Conservation (phyloP, 805 yeast species). For the Saccharomyces mikatae region DNA sequence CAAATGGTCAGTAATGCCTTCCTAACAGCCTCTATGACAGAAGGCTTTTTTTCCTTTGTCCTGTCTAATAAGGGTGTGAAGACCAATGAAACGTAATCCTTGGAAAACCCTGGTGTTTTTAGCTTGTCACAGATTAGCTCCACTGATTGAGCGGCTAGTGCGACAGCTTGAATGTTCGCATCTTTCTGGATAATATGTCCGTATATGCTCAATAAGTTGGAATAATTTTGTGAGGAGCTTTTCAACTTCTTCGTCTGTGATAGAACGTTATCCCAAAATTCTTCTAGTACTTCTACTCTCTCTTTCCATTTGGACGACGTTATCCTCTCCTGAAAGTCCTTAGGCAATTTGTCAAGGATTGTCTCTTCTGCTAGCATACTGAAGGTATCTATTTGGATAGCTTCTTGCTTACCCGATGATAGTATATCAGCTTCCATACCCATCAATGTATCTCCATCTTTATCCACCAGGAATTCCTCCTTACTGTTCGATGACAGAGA, state of each 20-base stretch:
- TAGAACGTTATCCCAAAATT: constrained; percentile 36
- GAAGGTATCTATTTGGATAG: constrained; percentile 48
- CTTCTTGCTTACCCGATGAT: constrained; percentile 6
- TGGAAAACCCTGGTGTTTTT: constrained; percentile 41
- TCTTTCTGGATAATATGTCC: constrained; percentile 69
- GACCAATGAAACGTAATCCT: constrained; percentile 40
- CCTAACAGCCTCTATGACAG: constrained; percentile 65
- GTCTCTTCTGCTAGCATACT: constrained; percentile 65
- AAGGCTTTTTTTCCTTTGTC: constrained; percentile 77
- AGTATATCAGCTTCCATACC: constrained; percentile 5
- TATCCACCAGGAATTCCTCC: constrained; percentile 18
- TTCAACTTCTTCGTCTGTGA: constrained; percentile 48
- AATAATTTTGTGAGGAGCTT: constrained; percentile 49
- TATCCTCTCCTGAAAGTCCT: constrained; percentile 47
- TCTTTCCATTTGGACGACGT: constrained; percentile 81
- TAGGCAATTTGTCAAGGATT: constrained; percentile 58
- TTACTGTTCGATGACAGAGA: neutral
- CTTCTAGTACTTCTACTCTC: constrained; percentile 76
- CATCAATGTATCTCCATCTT: constrained; percentile 35
- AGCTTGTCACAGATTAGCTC: constrained; percentile 60
- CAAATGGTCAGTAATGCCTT: constrained; percentile 60
- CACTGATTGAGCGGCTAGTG: constrained; percentile 62
- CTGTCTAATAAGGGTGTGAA: constrained; percentile 66
- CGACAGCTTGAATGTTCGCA: constrained; percentile 82
- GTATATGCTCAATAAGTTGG: constrained; percentile 51